A percentile compares a stretch with the other conserved stretches of the same genome.
These are phyloP conservation scores for Drechslera avenae DNA, from an alignment of 2,329 filamentous ascomycete genomes.

Conservation along the genomic window DNA sequence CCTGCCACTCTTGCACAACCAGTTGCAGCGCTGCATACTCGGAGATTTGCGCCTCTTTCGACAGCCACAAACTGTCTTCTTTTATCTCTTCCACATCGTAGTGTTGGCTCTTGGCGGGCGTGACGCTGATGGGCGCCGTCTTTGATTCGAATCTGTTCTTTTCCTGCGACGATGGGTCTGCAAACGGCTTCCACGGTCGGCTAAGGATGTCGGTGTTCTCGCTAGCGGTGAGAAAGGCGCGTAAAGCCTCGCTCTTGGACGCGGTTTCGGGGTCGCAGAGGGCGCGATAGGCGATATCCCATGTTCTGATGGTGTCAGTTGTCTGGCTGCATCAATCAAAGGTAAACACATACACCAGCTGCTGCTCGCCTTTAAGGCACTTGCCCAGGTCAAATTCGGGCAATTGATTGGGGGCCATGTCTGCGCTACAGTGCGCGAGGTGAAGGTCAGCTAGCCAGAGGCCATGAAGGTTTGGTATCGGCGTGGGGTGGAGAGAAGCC, in stretches of 20 bases:
- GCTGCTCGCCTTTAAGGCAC: conserved; percentile 79
- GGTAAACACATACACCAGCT: conserved; percentile 73
- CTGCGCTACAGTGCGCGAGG: conserved; percentile 44
- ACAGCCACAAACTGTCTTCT: conserved; percentile 84
- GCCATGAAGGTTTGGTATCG: conserved; percentile 35
- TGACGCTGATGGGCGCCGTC: conserved; percentile 84
- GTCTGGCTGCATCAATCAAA: not conserved
- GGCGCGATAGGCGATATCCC: conserved; percentile 62
- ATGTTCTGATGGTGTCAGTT: conserved; percentile 61
- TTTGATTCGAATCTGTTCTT: conserved; percentile 79
- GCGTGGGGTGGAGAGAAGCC: conserved; percentile 21
- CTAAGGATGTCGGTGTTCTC: conserved; percentile 71
- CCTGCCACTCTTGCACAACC: conserved; percentile 82
- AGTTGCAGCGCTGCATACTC: conserved; percentile 82
- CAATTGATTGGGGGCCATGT: conserved; percentile 43
- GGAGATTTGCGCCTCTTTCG: conserved; percentile 76
- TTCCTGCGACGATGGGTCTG: conserved; percentile 64
- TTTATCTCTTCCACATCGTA: conserved; percentile 82
- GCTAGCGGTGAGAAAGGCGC: conserved; percentile 72
- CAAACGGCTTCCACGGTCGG: conserved; percentile 71
- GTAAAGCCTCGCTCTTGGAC: conserved; percentile 51
- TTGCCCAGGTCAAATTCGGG: conserved; percentile 76
- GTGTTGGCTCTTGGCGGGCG: conserved; percentile 67
- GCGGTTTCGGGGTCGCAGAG: conserved; percentile 57
- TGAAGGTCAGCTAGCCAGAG: conserved; percentile 34